Conservation (phyloP, 345 rosid species). For the Salix purpurea region DNA sequence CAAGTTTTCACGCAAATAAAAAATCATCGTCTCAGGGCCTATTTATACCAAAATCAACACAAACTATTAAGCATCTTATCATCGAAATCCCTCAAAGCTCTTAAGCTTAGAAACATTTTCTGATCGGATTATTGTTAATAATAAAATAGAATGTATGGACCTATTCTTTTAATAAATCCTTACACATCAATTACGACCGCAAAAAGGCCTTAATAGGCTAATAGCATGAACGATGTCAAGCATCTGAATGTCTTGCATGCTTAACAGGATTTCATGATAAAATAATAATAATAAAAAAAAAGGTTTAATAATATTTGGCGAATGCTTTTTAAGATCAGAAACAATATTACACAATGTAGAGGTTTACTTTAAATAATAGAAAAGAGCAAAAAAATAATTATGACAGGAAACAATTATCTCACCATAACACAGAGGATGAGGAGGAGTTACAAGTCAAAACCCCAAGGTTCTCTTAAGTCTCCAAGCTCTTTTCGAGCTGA, state of each 20-base stretch:
- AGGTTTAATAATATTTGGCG: too few relatives aligned
- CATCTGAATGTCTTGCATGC: not conserved
- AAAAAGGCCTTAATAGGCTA: too few relatives aligned
- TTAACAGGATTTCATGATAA: not conserved
- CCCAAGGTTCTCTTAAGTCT: slow-evolving; percentile 30
- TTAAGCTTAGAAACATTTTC: too few relatives aligned
- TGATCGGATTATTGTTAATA: too few relatives aligned
- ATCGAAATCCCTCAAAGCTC: too few relatives aligned
- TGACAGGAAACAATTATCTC: not conserved
- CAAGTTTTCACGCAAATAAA: not conserved
- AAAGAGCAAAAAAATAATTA: too few relatives aligned
- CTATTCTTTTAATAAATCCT: not conserved
- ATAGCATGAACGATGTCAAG: not conserved
- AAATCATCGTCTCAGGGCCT: too few relatives aligned
- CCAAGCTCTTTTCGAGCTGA: slow-evolving; percentile 85
- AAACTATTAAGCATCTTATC: not conserved
- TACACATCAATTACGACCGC: not conserved
- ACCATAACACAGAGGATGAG: not conserved
- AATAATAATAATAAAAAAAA: too few relatives aligned
- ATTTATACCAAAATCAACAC: not conserved
- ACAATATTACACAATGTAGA: not conserved
- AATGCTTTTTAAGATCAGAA: not conserved
- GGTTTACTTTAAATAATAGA: too few relatives aligned
- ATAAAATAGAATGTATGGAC: too few relatives aligned
- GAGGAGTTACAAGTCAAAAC: not conserved